Evolutionary conservation across 495 filamentous ascomycete genomes (phyloP), one percentile per base, ranked within the genome.

Genomic region (Elaphomyces granulatus): DNA sequence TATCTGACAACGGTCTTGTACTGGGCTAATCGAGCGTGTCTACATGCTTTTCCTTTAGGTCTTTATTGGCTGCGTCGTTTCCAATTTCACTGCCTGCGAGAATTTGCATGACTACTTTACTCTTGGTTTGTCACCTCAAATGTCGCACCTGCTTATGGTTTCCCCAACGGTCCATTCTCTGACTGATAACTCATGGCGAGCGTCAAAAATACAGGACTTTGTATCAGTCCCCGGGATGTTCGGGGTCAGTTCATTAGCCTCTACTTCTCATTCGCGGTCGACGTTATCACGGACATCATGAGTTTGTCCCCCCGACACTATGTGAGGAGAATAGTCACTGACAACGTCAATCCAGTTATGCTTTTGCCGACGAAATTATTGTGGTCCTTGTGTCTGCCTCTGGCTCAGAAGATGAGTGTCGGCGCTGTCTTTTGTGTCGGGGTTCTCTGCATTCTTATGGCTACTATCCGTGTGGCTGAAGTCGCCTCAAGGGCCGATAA

Each of bases 361-460:
- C 53, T 58, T 18, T 58, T 73, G 40, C 67, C 68, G 4, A 41
- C 71, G 34, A 49, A 57, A n/a, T 54, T 73, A 8, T 65, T 72
- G 30, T 64, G 59, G 55, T 61, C 64, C 32, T 51, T 73, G 16
- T 57, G 56, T 32, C 61, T 71, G 28, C 55, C 63, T 16, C 39
- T 38, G 3, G 54, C 52, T 39, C 64, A 70, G 37, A 74, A 71
- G 46, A 10, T 61, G 10, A 67, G 61, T 14, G 55, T 74, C 28
- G 59, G 60, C 8, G 58, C 53, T 14, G 49, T 72, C 9, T 74
- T 74, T 46, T 60, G 62, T 34, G 52, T 71, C 8, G 59, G 67
- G 37, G 60, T 70, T 37, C 47, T 72, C 43, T 70, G 70, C 53
- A 69, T 74, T 30, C 40, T 59, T 12, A 63, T 74, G 32, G 58